Base-by-base conservation (phyloP, 2,329 filamentous ascomycete species). In the Tothia fuscella region DNA sequence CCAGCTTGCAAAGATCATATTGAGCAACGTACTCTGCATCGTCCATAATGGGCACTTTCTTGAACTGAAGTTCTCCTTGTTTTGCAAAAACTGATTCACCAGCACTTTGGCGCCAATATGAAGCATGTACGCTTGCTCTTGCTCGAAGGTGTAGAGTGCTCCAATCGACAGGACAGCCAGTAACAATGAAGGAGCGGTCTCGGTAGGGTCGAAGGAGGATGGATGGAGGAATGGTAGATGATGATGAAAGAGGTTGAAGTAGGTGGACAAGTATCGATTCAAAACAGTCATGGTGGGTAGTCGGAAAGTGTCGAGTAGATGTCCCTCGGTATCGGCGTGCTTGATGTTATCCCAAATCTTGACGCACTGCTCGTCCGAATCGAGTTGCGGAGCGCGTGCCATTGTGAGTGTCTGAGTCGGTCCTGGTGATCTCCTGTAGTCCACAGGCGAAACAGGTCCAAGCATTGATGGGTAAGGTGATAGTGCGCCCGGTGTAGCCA, bases 1-100 rank as follows among this genome's bases (percentile, higher is more conserved):
- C 91, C 91, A 98, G 69, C 88, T 96, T 42, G 91, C 87, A 60
- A 98, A 96, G 50, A 95, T 80, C 91, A 96, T 96, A 70, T 98
- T 98, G 45, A 98, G 70, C 41, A 98, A 68, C 3, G 88, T 93
- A 59, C 85, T 86, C 60, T 98, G 91, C 86, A 96, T 96, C 36
- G 89, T 91, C 89, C 91, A 96, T 12, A 98, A 65, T 3, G 91
- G 91, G 55, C 89, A 96, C 61, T 95, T 96, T 53, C 89, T 80
- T 6, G 91, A 96, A 68, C 89, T 94, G 62, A 96, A 96, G 64
- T 93, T 94, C 61, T 95, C 88, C 70, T 95, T 95, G 67, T 95
- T 93, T 63, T 94, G 87, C 48, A 98, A 63, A 61, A 96, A 96
- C 59, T 95, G 86, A 58, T 93, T 95, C 53, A 96, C 88, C 14